Base-by-base conservation (phyloP, 352 stramenopile species). In the Phytopythium aichiense region DNA sequence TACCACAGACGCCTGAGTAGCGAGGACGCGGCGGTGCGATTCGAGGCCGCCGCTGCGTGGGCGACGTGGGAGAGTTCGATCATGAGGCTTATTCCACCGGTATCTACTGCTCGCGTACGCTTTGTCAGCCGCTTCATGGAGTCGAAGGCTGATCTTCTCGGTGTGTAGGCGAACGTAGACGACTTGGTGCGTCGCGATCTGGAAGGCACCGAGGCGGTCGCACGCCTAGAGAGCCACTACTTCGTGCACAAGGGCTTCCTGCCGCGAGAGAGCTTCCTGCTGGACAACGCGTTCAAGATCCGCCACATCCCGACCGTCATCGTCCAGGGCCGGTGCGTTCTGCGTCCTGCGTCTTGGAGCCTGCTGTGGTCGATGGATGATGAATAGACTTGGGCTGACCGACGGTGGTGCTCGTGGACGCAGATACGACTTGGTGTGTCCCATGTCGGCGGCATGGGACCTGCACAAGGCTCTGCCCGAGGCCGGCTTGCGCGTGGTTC, bases 221-320 rank as follows among this genome's bases (percentile, higher is more conserved):
- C 90, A 31, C 83, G 91, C 51, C 98, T 98, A 61, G 92, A 98
- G 73, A 96, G 93, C 74, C 91, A 98, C 67, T 98, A 95, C 72
- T 98, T 98, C 45, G 66, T 91, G 35, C 84, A 98, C 74, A 79
- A 88, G 33, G 92, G 87, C 16, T 98, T 95, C 72, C 96, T 98
- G 68, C 80, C 88, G 12, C 77, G 45, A n/a, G 84, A 96, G 59
- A 76, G 85, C 38, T 97, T 94, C 63, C 61, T 98, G 53, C 85
- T 96, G 33, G 86, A 96, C 53, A 92, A 97, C 63, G 77, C 83
- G 25, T 74, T 89, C 71, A 94, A 94, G 76, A 97, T 98, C 68
- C 83, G 87, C 42, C 84, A 98, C 71, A 96, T 98, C 67, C 91
- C 91, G 18, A 95, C 85, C 6, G 83, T 97, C 5, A 96, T 98